phyloP scores from a whole-genome alignment of 1,284 basidiomycete species.

The Cystobasidium pallidum region DNA sequence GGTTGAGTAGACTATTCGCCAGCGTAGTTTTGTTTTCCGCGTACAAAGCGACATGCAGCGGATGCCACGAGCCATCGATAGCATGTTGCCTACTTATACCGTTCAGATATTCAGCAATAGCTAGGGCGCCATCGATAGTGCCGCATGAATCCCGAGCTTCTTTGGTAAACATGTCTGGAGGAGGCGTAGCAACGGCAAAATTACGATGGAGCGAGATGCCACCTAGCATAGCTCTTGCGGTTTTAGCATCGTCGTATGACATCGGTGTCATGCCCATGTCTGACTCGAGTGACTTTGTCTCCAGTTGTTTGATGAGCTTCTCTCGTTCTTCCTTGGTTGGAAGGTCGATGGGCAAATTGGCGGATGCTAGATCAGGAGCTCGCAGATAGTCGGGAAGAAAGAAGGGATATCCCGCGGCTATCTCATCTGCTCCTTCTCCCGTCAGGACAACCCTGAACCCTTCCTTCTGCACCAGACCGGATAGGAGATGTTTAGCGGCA shows the following conservation, averaged over 20 bases:
- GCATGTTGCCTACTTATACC: slow-evolving; percentile 51
- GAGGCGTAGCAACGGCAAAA: slow-evolving; percentile 39
- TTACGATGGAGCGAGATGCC: slow-evolving; percentile 35
- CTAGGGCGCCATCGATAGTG: slow-evolving; percentile 53
- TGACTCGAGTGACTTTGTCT: slow-evolving; percentile 27
- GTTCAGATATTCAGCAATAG: slow-evolving; percentile 56
- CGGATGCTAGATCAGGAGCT: slow-evolving; percentile 29
- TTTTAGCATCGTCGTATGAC: slow-evolving; percentile 33
- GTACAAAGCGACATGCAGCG: slow-evolving; percentile 53
- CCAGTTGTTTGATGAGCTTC: slow-evolving; percentile 23
- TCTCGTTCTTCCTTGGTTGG: slow-evolving; percentile 25
- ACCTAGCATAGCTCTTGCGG: slow-evolving; percentile 37
- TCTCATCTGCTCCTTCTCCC: slow-evolving; percentile 60
- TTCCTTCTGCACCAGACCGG: slow-evolving; percentile 57
- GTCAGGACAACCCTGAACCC: slow-evolving; percentile 59
- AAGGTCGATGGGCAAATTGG: slow-evolving; percentile 23
- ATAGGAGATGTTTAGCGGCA: slow-evolving; percentile 58
- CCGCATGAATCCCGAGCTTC: slow-evolving; percentile 38
- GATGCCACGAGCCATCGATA: slow-evolving; percentile 51
- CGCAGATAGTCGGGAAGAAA: slow-evolving; percentile 39
- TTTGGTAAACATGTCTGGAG: slow-evolving; percentile 28
- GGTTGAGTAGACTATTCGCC: slow-evolving; percentile 58
- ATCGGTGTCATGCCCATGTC: slow-evolving; percentile 44
- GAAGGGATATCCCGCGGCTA: slow-evolving; percentile 55
- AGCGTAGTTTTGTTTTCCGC: slow-evolving; percentile 54